These are phyloP conservation scores for Penicillium olsonii DNA, from an alignment of 2,329 filamentous ascomycete genomes.

Conservation along the genomic window DNA sequence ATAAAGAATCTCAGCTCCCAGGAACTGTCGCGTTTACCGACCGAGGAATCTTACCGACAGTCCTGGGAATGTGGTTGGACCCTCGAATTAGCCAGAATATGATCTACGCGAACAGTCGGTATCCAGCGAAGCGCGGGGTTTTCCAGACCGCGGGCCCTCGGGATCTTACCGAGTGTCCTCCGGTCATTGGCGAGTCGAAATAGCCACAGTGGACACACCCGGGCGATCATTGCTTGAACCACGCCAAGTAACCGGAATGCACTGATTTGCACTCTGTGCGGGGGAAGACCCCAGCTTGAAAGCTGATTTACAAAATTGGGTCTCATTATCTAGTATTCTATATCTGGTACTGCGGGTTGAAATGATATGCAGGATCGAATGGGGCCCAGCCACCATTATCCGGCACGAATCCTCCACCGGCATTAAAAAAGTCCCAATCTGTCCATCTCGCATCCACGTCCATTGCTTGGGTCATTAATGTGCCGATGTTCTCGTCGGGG, in stretches of 20 bases:
- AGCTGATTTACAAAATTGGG: too few species aligned
- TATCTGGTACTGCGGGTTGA: background rate
- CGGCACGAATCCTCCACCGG: conserved; percentile 13
- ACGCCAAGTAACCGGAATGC: background rate
- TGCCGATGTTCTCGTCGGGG: conserved; percentile 4
- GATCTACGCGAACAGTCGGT: too few species aligned
- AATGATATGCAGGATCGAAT: background rate
- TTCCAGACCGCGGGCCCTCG: too few species aligned
- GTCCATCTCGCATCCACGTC: conserved; percentile 5
- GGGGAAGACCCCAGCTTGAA: too few species aligned
- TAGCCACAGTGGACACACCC: background rate
- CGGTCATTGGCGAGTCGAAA: background rate
- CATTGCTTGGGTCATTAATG: conserved; percentile 1
- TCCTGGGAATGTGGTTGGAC: too few species aligned
- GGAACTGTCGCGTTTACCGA: too few species aligned
- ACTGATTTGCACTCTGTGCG: background rate
- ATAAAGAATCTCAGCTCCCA: background rate
- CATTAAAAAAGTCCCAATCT: conserved; percentile 13
- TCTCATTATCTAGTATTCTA: background rate
- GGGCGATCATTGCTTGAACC: background rate
- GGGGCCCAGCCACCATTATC: conserved; percentile 7
- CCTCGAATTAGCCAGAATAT: too few species aligned
- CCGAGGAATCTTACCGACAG: too few species aligned
- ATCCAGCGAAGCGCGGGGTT: background rate
- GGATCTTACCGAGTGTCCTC: too few species aligned